Evolutionary conservation across 2,329 filamentous ascomycete genomes (phyloP), one percentile per base, ranked within the genome.

Genomic region (Pyrenophora graminea): DNA sequence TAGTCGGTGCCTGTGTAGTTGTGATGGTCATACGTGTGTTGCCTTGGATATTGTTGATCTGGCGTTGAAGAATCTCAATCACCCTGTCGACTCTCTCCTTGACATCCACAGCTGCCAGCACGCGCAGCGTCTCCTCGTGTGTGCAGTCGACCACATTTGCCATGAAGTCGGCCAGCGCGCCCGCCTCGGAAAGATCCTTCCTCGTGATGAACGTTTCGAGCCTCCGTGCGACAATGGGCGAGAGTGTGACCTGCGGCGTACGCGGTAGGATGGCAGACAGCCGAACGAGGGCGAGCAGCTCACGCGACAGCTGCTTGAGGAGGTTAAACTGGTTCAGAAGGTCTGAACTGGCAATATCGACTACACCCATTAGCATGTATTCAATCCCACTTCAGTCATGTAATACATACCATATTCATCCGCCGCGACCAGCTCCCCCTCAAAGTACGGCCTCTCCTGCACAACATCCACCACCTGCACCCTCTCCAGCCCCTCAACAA

Each of bases 121-220:
- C 84, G 48, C 89, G 85, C 46, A 99, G 80, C 73, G 96, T 97
- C 69, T 99, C 94, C 71, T 96, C 91, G 58, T 95, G 89, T 8
- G 85, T 88, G 43, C 89, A 87, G 57, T 96, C 91, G 2, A 96
- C 84, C 19, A 97, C 83, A 69, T 96, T 96, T 33, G 91, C 88
- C 91, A 99, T 97, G 71, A 97, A 97, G 71, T 99, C 94, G 6
- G 94, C 93, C 8, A 99, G 80, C 7, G 85, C 78, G 2, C 93
- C 93, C 1, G 92, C 92, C 61, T 97, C 91, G 36, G 84, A 80
- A 43, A 94, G 72, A 52, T 91, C 86, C 69, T 94, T 95, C 71
- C 88, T 86, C 27, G 86, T 82, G 58, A 99, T 96, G 73, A 91
- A 94, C 45, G 92, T 77, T 67, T 97, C 92, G 37, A 99, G 83